Evolutionary conservation across 2,329 filamentous ascomycete species (phyloP).

Genomic region (Hymenoscyphus fructigenus): DNA sequence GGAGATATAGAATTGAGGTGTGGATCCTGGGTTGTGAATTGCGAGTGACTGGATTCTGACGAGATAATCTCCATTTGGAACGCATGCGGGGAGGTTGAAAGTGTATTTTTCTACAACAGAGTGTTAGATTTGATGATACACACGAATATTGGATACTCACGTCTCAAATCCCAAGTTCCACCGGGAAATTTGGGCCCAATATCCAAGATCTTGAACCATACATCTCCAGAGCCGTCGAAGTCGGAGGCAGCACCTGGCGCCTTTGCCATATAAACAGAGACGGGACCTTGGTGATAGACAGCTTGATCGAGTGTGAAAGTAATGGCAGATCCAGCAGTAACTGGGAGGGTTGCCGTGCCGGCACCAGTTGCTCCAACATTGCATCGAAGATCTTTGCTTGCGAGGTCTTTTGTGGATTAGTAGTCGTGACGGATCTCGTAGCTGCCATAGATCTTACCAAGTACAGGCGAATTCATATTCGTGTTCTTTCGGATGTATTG

Average conservation of each 20-base stretch:
- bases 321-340: slow-evolving; percentile 41
- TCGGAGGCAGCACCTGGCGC: slow-evolving; percentile 29
- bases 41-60: slow-evolving; percentile 38
- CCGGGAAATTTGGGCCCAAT: slow-evolving; percentile 28
- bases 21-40: slow-evolving; percentile 17
- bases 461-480: slow-evolving; percentile 49
- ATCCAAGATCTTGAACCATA: slow-evolving; percentile 37
- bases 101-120: slow-evolving; percentile 19
- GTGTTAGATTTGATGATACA: background rate
- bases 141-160: slow-evolving; percentile 6
- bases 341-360: slow-evolving; percentile 23
- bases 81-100: slow-evolving; percentile 20
- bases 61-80: slow-evolving; percentile 40
- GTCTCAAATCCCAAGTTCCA: slow-evolving; percentile 23
- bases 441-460: slow-evolving; percentile 14
- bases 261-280: slow-evolving; percentile 36
- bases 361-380: slow-evolving; percentile 38
- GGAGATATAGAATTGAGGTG: slow-evolving; percentile 23
- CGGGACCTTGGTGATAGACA: slow-evolving; percentile 33
- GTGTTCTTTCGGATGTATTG: slow-evolving; percentile 43
- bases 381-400: slow-evolving; percentile 47
- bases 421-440: background rate
- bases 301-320: slow-evolving; percentile 45
- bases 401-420: slow-evolving; percentile 39
- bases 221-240: slow-evolving; percentile 34